These are phyloP conservation scores for Talaromyces sp. DNA, from an alignment of 2,329 filamentous ascomycete species.

Conservation along the genomic window DNA sequence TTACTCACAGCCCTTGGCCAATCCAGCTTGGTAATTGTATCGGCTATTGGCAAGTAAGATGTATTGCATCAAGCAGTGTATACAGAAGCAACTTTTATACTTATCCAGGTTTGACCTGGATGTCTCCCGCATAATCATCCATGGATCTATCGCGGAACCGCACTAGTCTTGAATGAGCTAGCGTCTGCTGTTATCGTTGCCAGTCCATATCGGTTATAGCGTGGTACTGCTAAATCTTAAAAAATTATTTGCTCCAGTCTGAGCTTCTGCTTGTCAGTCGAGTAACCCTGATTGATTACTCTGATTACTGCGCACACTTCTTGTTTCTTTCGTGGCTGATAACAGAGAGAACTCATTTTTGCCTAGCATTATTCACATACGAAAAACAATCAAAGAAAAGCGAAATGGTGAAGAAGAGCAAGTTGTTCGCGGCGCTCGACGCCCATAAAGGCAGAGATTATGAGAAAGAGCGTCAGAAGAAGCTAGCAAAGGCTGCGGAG, in stretches of 20 bases:
- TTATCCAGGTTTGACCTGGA: not conserved
- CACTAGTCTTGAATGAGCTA: not conserved
- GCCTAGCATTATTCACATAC: no score
- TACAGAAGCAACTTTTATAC: not conserved
- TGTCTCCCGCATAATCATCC: constrained; percentile 5
- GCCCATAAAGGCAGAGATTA: constrained; percentile 63
- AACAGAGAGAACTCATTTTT: not conserved
- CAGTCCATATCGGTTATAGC: constrained; percentile 18
- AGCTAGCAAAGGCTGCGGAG: constrained; percentile 53
- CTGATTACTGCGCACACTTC: not conserved
- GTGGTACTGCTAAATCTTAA: not conserved
- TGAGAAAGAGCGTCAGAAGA: constrained; percentile 73
- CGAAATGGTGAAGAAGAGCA: constrained; percentile 54
- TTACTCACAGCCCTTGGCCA: not conserved
- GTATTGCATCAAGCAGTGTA: not conserved
- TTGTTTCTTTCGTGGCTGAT: not conserved
- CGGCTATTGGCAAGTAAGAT: not conserved
- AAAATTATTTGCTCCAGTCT: constrained; percentile 15
- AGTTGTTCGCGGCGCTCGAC: constrained; percentile 58
- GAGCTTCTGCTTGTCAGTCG: not conserved
- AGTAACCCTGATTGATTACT: not conserved
- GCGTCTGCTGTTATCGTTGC: not conserved
- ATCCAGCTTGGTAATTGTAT: not conserved
- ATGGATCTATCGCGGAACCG: not conserved
- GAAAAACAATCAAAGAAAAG: not conserved